phyloP scores from a whole-genome alignment of 805 yeast species.

The Allodekkera sacchari region DNA sequence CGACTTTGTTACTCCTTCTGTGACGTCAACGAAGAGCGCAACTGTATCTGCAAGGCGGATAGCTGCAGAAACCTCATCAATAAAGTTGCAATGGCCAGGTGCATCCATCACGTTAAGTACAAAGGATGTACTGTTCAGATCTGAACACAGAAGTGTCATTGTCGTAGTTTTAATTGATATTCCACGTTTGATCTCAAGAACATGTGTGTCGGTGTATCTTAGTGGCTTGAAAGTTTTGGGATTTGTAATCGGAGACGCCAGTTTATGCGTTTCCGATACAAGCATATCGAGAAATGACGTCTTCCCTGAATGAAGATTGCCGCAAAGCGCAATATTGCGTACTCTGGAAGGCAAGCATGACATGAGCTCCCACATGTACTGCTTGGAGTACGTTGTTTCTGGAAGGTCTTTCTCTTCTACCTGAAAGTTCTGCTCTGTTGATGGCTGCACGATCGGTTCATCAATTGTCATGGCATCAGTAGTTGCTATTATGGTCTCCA shows the following conservation, averaged over 20 bases:
- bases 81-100: slow-evolving; percentile 87
- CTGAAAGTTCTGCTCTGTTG: slow-evolving; percentile 30
- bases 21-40: slow-evolving; percentile 67
- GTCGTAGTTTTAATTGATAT: slow-evolving; percentile 57
- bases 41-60: slow-evolving; percentile 56
- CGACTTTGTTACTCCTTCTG: slow-evolving; percentile 70
- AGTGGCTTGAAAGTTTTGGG: slow-evolving; percentile 38
- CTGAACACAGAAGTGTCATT: slow-evolving; percentile 50
- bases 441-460: slow-evolving; percentile 62
- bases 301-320: slow-evolving; percentile 80
- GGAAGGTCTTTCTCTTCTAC: slow-evolving; percentile 53
- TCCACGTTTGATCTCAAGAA: slow-evolving; percentile 63
- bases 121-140: slow-evolving; percentile 43
- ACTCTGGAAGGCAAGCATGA: slow-evolving; percentile 53
- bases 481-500: slow-evolving; percentile 49
- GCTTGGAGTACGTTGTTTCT: slow-evolving; percentile 48
- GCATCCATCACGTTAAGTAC: slow-evolving; percentile 67
- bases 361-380: slow-evolving; percentile 45
- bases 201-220: slow-evolving; percentile 65
- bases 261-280: slow-evolving; percentile 57
- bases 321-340: slow-evolving; percentile 72
- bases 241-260: slow-evolving; percentile 20
- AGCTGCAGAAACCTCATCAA: slow-evolving; percentile 61
- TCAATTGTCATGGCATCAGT: slow-evolving; percentile 37
- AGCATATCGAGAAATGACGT: slow-evolving; percentile 68